Percentiles rank a stretch among this genome's conserved stretches.
Evolutionary conservation across 176 grass and related monocot genomes (phyloP).

Genomic region (Saccharum officinarum): DNA sequence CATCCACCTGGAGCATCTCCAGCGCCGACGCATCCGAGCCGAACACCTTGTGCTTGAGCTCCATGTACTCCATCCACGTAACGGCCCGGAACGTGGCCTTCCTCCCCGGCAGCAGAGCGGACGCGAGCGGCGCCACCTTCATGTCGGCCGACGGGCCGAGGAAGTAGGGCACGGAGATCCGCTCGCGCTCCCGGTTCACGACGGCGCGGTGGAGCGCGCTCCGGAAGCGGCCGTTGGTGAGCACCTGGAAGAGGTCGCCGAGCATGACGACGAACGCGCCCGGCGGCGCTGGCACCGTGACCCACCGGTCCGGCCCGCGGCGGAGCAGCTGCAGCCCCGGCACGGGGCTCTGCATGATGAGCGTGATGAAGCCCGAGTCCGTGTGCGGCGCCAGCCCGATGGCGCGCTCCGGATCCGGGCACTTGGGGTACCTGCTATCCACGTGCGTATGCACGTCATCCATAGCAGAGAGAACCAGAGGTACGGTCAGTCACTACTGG

Average conservation of each 20-base stretch:
- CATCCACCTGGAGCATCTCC: neutral
- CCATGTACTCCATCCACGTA: slow-evolving; percentile 50
- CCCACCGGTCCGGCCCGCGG: slow-evolving; percentile 41
- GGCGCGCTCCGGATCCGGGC: slow-evolving; percentile 55
- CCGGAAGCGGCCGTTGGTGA: slow-evolving; percentile 57
- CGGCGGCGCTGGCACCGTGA: slow-evolving; percentile 46
- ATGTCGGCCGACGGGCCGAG: slow-evolving; percentile 41
- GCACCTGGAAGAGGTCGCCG: slow-evolving; percentile 58
- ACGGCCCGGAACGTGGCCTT: slow-evolving; percentile 35
- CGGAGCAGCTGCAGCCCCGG: slow-evolving; percentile 65
- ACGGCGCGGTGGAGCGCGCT: slow-evolving; percentile 55
- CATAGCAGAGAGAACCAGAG: neutral
- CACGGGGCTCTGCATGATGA: slow-evolving; percentile 49
- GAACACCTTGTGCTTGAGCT: slow-evolving; percentile 14
- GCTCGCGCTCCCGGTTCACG: slow-evolving; percentile 41
- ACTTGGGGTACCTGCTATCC: slow-evolving; percentile 46
- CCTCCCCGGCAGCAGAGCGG: neutral
- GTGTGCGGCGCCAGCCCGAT: slow-evolving; percentile 66
- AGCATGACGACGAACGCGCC: slow-evolving; percentile 43
- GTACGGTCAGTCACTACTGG: neutral
- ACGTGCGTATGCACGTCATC: neutral
- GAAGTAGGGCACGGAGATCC: slow-evolving; percentile 57
- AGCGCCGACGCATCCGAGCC: neutral
- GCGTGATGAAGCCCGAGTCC: slow-evolving; percentile 59
- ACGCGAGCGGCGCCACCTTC: slow-evolving; percentile 40